Evolutionary conservation across 352 stramenopile species (phyloP), one percentile per base, ranked within the genome.

Genomic region (Phytophthora syringae): DNA sequence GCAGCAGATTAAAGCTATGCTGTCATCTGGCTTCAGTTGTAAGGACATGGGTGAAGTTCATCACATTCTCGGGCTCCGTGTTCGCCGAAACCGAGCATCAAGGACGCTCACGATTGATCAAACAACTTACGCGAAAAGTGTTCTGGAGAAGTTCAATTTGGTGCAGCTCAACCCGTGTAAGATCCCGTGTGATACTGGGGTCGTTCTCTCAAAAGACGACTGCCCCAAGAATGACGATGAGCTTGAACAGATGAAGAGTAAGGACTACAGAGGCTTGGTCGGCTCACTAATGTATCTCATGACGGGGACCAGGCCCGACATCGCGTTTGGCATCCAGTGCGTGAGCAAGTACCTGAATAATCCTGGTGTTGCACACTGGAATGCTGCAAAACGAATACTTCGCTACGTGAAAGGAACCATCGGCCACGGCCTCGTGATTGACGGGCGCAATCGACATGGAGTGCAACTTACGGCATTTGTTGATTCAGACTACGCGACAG

Each of bases 251-350:
- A 60, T 64, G 61, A 37, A 56, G 22, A n/a, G 10, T 18, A 64
- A 60, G n/a, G 28, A 55, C 18, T 70, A 64, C 34, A 37, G 61
- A 47, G 39, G 39, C 1, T 13, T 60, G 3, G 28, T 70, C 9
- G 53, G 62, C 16, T 50, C n/a, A 1, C 24, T 70, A 25, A 45
- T 64, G 53, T 70, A 70, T 24, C 44, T 64, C 1, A 50, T 64
- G 53, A 50, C 30, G 2, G 62, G 62, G 12, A 59, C 7, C 2
- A 52, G 54, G 24, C 62, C 53, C 15, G 54, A 70, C 11, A 64
- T 65, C 7, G 47, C 62, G 9, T 64, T 60, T 9, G 37, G 12
- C 1, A 60, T 70, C 9, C 32, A 39, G 20, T 36, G 20, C 2
- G 36, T 57, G 37, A 64, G 47, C 54, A 54, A 56, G 40, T 64